Evolutionary conservation across 495 filamentous ascomycete species (phyloP), one percentile per base, ranked within the genome.

Genomic region (Cudoniella acicularis): DNA sequence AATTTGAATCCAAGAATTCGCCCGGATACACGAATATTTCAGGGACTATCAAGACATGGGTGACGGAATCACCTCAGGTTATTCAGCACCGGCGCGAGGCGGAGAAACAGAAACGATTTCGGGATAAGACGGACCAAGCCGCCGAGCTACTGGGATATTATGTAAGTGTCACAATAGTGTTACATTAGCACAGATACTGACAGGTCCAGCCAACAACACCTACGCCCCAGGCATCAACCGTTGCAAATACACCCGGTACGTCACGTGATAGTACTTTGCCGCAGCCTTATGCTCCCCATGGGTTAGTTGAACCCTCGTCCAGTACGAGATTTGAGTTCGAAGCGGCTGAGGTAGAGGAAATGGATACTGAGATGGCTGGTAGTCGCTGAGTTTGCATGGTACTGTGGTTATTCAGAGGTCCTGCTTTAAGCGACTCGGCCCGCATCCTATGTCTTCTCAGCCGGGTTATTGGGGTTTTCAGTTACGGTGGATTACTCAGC

Each of bases 21-120:
- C 86, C 90, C 0, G 91, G 91, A 1, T 96, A 86, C 63, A 79
- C 85, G 45, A 84, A 86, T 17, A 79, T 96, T 13, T 84, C 85
- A 1, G 88, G 86, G 27, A 86, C 86, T 0, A 73, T 96, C 11
- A 77, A 83, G 41, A 80, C 88, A 18, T 96, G 89, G 76, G 81
- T 83, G 0, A 69, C 75, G 2, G 78, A 84, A 47, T 84, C 84
- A 1, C 82, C 83, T 1, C 61, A 73, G 1, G 75, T 77, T 10
- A 83, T 92, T 56, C 59, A 74, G 21, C 76, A 78, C 8, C 75
- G 84, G 11, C 92, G 89, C 88, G 70, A 76, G 10, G 73, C 84
- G 36, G 87, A 91, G 66, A 77, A 77, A 50, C 78, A 78, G 26
- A 77, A 79, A 3, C 79, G 83, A 6, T 64, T 74, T 4, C 72